Evolutionary conservation across 768 basidiomycete genomes (phyloP), one percentile per base, ranked within the genome.

Genomic region (Tylopilus sp.): DNA sequence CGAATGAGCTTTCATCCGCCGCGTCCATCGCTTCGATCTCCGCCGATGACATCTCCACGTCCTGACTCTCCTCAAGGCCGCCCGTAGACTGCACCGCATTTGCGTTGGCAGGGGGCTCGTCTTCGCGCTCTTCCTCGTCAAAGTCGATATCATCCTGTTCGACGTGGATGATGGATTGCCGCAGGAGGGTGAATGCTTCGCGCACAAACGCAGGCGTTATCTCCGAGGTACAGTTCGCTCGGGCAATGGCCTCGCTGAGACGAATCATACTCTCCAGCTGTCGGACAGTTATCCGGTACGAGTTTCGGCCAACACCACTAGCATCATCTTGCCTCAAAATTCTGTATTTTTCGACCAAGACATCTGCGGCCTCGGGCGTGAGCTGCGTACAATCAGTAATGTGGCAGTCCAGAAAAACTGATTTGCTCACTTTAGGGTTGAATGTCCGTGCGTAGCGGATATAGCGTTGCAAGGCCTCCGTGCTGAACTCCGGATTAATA

Each of bases 241-340:
- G 79, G 6, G 97, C 97, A 60, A 98, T 98, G 21, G 95, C 97
- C 69, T 99, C 97, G 58, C 89, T 91, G 47, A 99, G 74, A 25
- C 97, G 95, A 58, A 99, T 92, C 94, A 99, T 95, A 69, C 91
- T 93, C 69, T 98, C 97, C 40, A 99, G 76, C 66, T 98, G 97
- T 68, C 97, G 89, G 28, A 98, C 97, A 7, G 97, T 98, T 60
- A 98, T 98, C 28, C 95, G 83, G 66, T 95, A 98, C 17, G 94
- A 95, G 65, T 97, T 98, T 59, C 83, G 80, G 17, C 91, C 90
- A 4, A 82, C 80, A 6, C 95, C 94, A 13, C 85, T 82, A 3
- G 91, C 82, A 67, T 99, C 97, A 57, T 98, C 95, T 68, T 95
- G 91, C 55, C 97, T 76, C 30, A 98, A 74, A 40, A 85, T 82